phyloP scores from a whole-genome alignment of 441 rosid species.

The Metrosideros polymorpha region DNA sequence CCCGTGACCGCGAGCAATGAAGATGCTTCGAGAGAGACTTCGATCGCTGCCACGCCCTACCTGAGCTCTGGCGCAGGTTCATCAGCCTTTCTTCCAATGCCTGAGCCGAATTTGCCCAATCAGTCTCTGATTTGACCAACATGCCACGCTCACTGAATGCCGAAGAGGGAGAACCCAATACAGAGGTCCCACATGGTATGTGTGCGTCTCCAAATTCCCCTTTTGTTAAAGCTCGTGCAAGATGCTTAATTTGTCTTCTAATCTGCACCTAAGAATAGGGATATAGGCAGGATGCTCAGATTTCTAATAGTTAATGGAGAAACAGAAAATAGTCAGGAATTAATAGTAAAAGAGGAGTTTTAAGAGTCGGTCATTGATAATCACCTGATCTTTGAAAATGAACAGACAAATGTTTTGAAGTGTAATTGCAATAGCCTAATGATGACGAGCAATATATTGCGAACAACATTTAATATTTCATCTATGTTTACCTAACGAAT shows the following conservation, averaged over 20 bases:
- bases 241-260: not conserved
- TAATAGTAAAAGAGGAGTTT: not conserved
- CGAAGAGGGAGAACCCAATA: not conserved
- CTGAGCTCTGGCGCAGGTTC: not conserved
- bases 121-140: not conserved
- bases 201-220: not conserved
- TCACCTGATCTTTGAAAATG: not conserved
- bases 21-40: too few relatives aligned
- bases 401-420: not conserved
- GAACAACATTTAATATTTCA: not conserved
- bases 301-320: not conserved
- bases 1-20: too few relatives aligned
- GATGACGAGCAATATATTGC: not conserved
- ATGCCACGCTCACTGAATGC: not conserved
- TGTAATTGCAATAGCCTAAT: not conserved
- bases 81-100: not conserved
- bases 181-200: not conserved
- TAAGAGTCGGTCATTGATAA: not conserved
- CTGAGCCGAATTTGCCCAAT: not conserved
- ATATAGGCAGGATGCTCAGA: not conserved
- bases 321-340: not conserved
- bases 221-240: not conserved
- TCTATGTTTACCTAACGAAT: not conserved
- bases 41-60: too few relatives aligned
- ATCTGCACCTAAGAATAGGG: not conserved